A percentile compares a stretch with the other conserved stretches of the same genome.
Conservation (phyloP, 2,329 filamentous ascomycete genomes). For the Stachybotrys echinatus region DNA sequence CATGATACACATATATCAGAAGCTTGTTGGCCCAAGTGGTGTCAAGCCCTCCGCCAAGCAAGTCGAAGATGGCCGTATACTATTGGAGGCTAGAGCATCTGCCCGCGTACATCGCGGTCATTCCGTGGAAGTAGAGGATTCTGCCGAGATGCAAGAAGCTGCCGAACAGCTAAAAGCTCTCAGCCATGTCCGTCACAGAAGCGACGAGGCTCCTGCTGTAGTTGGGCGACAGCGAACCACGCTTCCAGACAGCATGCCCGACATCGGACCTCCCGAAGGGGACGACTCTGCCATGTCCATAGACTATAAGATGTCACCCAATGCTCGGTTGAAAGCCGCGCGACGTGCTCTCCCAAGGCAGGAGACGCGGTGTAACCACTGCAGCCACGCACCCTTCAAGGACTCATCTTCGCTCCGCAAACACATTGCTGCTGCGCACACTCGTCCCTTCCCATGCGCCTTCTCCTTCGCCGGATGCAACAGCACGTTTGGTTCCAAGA, state of each 20-base stretch:
- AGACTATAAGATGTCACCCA: conserved; percentile 15
- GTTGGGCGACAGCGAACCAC: conserved; percentile 28
- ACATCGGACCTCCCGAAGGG: conserved; percentile 26
- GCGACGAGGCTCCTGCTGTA: conserved; percentile 33
- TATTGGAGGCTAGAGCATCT: conserved; percentile 47
- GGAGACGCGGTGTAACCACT: conserved; percentile 56
- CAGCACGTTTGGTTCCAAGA: conserved; percentile 85
- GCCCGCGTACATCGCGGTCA: conserved; percentile 22
- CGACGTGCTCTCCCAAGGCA: conserved; percentile 50
- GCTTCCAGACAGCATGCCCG: conserved; percentile 31
- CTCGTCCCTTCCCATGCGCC: conserved; percentile 75
- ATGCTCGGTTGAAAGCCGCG: conserved; percentile 33
- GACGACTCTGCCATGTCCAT: conserved; percentile 14
- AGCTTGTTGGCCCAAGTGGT: conserved; percentile 43
- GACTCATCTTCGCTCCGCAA: conserved; percentile 62
- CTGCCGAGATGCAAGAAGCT: conserved; percentile 65
- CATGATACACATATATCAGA: conserved; percentile 59
- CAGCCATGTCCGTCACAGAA: conserved; percentile 55
- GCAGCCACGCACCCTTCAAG: conserved; percentile 61
- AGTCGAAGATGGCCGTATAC: conserved; percentile 51
- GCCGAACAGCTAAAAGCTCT: conserved; percentile 62
- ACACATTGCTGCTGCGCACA: conserved; percentile 64
- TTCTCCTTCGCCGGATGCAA: conserved; percentile 79
- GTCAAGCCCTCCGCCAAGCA: conserved; percentile 44
- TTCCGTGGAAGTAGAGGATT: conserved; percentile 44